Percentiles rank a stretch among this genome's conserved stretches.
These are phyloP conservation scores for Thinopyrum elongatum DNA, from an alignment of 176 grass and related monocot species.

Conservation along the genomic window DNA sequence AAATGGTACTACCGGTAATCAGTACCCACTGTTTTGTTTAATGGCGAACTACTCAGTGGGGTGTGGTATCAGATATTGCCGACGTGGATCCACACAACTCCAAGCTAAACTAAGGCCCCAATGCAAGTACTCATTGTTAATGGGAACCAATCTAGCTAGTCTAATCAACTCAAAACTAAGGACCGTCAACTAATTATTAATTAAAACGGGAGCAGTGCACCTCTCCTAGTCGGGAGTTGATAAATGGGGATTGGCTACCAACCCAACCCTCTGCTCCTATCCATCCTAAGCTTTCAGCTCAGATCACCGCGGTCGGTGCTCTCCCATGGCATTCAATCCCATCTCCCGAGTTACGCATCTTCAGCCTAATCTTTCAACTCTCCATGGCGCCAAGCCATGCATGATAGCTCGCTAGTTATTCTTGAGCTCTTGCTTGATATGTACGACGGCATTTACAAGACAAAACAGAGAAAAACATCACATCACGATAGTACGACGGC, in stretches of 20 bases:
- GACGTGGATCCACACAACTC: background rate
- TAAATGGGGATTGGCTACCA: conserved; percentile 47
- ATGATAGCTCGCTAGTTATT: too few relatives aligned
- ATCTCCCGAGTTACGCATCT: conserved; percentile 2
- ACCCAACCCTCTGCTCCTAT: background rate
- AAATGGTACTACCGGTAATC: too few relatives aligned
- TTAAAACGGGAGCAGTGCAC: background rate
- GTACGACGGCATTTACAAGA: too few relatives aligned
- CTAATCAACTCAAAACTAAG: background rate
- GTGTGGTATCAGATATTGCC: background rate
- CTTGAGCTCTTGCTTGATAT: too few relatives aligned
- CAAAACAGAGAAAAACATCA: too few relatives aligned
- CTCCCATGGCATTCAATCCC: conserved; percentile 18
- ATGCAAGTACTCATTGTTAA: conserved; percentile 21
- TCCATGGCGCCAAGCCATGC: background rate
- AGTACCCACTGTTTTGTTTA: too few relatives aligned
- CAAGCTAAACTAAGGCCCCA: background rate
- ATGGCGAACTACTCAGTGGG: background rate
- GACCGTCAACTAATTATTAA: background rate
- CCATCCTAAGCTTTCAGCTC: background rate
- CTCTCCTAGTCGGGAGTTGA: conserved; percentile 1
- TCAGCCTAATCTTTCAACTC: too few relatives aligned
- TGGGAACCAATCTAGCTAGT: background rate
- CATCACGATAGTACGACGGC: too few relatives aligned
- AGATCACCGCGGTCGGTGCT: background rate